phyloP scores from a whole-genome alignment of 108 stramenopile species.

The Cyclotella sp. region DNA sequence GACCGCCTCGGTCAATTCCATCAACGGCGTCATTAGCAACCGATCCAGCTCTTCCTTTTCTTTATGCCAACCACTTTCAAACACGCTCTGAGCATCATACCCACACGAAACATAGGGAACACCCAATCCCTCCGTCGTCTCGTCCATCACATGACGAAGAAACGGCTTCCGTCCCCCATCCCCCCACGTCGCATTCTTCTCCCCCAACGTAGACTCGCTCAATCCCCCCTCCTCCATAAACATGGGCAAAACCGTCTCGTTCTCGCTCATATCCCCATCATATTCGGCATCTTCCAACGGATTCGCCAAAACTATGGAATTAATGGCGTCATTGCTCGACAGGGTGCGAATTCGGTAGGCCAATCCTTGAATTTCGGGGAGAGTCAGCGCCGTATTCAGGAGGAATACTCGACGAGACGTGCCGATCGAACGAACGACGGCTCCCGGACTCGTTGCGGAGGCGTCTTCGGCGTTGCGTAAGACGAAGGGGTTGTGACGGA shows the following conservation, averaged over 20 bases:
- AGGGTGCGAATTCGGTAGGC: conserved; percentile 71
- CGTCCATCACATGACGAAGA: conserved; percentile 37
- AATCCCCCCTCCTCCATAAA: conserved; percentile 46
- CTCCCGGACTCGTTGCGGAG: conserved; percentile 33
- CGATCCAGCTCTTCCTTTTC: conserved; percentile 33
- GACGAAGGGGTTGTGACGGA: conserved; percentile 32
- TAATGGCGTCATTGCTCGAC: conserved; percentile 67
- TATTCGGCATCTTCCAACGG: conserved; percentile 57
- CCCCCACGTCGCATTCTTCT: no score
- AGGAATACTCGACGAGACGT: conserved; percentile 77
- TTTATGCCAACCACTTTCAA: conserved; percentile 32
- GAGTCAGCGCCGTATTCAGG: conserved; percentile 62
- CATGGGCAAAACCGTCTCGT: conserved; percentile 27
- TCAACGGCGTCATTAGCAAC: conserved; percentile 54
- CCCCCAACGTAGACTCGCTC: background rate
- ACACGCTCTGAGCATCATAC: conserved; percentile 68
- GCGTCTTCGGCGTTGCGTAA: conserved; percentile 2
- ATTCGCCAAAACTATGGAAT: conserved; percentile 74
- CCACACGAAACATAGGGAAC: conserved; percentile 74
- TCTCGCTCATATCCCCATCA: conserved; percentile 47
- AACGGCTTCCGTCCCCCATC: conserved; percentile 2
- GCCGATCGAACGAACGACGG: conserved; percentile 69
- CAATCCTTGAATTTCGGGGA: conserved; percentile 76
- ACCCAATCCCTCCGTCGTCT: conserved; percentile 29
- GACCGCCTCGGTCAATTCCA: conserved; percentile 62